These are phyloP conservation scores for Aspergillus eucalypticola DNA, from an alignment of 2,329 filamentous ascomycete genomes.

Conservation along the genomic window DNA sequence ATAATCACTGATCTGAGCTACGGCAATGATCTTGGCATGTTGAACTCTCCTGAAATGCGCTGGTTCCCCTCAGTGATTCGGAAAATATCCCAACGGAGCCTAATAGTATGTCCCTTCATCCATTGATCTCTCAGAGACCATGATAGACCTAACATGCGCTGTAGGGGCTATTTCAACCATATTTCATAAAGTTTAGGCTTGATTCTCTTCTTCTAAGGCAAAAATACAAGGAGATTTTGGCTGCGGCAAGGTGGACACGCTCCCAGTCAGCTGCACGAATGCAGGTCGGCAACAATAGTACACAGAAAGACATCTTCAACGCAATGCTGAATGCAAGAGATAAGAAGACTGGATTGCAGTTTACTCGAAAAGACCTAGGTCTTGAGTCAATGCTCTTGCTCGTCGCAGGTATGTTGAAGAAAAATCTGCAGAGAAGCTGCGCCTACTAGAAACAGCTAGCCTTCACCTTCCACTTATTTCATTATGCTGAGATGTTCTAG, in stretches of 20 bases:
- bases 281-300: background rate
- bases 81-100: background rate
- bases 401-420: background rate
- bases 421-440: too few relatives aligned
- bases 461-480: too few relatives aligned
- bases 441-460: too few relatives aligned
- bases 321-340: background rate
- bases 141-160: background rate
- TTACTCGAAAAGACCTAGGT: constrained; percentile 6
- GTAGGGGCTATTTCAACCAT: background rate
- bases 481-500: background rate
- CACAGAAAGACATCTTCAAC: constrained; percentile 1
- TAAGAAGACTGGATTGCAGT: background rate
- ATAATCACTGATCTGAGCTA: constrained; percentile 4
- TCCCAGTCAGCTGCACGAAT: background rate
- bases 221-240: background rate
- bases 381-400: constrained; percentile 1
- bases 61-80: background rate
- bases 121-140: background rate
- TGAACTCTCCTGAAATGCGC: background rate
- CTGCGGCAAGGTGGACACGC: background rate
- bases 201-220: background rate
- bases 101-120: background rate
- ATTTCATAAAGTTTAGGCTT: background rate
- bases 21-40: constrained; percentile 1